Evolutionary conservation across 306 rosid species (phyloP).

Genomic region (Citrullus colocynthis): DNA sequence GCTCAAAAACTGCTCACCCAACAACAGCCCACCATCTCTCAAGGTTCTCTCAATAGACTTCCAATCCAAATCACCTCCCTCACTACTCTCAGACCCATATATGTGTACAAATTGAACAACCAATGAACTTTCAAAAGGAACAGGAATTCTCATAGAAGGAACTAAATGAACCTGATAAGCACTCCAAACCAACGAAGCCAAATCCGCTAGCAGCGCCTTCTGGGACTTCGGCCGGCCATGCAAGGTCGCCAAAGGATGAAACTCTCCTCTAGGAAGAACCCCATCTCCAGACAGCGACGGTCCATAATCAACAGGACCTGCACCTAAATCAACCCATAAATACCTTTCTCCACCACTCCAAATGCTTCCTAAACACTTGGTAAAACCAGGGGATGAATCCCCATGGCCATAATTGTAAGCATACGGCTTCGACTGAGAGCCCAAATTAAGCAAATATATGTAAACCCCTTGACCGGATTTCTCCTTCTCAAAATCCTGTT

Average conservation of each 20-base stretch:
- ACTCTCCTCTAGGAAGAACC: conserved; percentile 68
- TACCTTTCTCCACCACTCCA: conserved; percentile 63
- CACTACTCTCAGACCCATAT: conserved; percentile 29
- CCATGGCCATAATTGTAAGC: conserved; percentile 57
- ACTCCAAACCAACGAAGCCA: conserved; percentile 66
- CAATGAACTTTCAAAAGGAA: conserved; percentile 49
- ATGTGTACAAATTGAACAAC: conserved; percentile 64
- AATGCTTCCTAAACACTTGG: conserved; percentile 61
- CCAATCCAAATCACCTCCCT: conserved; percentile 51
- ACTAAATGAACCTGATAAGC: conserved; percentile 76
- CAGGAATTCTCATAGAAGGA: conserved; percentile 77
- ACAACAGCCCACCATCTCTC: conserved; percentile 43
- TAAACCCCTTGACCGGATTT: conserved; percentile 47
- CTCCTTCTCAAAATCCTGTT: conserved; percentile 31
- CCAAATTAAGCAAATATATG: conserved; percentile 54
- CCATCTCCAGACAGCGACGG: conserved; percentile 86
- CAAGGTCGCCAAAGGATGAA: conserved; percentile 67
- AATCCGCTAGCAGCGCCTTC: conserved; percentile 54
- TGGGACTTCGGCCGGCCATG: conserved; percentile 62
- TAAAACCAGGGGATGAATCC: conserved; percentile 55
- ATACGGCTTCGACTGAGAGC: conserved; percentile 46
- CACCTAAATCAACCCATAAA: conserved; percentile 80
- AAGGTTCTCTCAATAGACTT: conserved; percentile 46
- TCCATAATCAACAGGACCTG: conserved; percentile 88
- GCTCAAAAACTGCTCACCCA: conserved; percentile 54